Evolutionary conservation across 2,329 filamentous ascomycete genomes (phyloP), one percentile per base, ranked within the genome.

Genomic region (Myriosclerotinia scirpicola): DNA sequence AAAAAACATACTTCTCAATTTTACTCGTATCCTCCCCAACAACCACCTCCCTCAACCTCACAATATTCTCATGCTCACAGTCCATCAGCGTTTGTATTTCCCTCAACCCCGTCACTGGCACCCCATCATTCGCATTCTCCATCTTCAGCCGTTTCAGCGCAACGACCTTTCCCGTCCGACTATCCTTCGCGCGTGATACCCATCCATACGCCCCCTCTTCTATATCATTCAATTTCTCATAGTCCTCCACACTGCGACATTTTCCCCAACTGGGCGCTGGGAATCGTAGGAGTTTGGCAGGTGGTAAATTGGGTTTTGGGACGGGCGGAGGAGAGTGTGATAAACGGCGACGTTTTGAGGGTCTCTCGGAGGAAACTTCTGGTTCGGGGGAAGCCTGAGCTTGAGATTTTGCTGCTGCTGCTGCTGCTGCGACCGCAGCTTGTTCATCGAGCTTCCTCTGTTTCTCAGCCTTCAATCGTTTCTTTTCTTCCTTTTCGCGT

Each of bases 151-250:
- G 90, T 82, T 99, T 99, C 71, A 99, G 81, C 17, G 95, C 95
- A 26, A 98, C 93, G 8, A 99, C 84, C 67, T 89, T 85, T 44
- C 91, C 90, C 0, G 91, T 94, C 5, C 82, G 80, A 42, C 84
- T 82, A 73, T 96, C 90, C 69, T 84, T 88, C 15, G 93, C 95
- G 67, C 95, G 85, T 65, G 93, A 93, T 5, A 99, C 95, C 85
- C 89, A 94, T 55, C 95, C 95, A 78, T 99, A 99, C 11, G 93
- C 93, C 46, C 95, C 95, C 80, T 99, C 95, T 78, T 98, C 95
- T 74, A 99, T 99, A 76, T 95, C 91, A 78, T 99, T 99, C 67
- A 99, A 83, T 72, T 91, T 90, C 74, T 97, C 91, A 79, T 93
- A 99, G 75, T 92, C 89, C 75, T 94, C 90, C 36, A 96, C 90